Evolutionary conservation across 169 alveolate genomes (phyloP), one percentile per base, ranked within the genome.

Genomic region (Plasmodium adleri): DNA sequence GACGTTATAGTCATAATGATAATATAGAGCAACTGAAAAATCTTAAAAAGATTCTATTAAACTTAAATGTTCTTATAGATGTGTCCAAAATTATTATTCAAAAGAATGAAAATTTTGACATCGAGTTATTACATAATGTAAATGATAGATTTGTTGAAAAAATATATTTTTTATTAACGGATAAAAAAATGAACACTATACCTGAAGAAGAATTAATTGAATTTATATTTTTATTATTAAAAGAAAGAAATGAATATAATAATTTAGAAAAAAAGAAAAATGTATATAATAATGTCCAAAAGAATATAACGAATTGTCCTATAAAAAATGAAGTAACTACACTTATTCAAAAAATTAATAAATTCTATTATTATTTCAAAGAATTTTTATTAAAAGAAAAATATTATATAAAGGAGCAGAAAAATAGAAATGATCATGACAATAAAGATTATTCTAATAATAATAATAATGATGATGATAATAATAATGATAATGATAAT

Each of bases 101-200:
- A 15, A 60, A 56, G 2, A 68, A 80, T 56, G 90, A 80, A 8
- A 15, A 67, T 66, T 80, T 80, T 49, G 90, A 67, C 32, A 54
- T 80, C 2, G 63, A 56, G 20, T 68, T 80, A 47, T 67, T 80
- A 67, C 66, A 80, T 59, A 80, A 80, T 59, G 80, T 80, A 28
- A 80, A 52, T 26, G 83, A 80, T 68, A 43, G 80, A 17, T 80
- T 80, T 59, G 90, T 80, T 9, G 83, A 80, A 67, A 80, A 67
- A 71, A 67, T 72, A 66, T 54, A 56, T 15, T 56, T 66, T 39
- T 56, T 80, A 28, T 52, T 80, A 28, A 3, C 22, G 6, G 80
- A 80, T 52, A 45, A 68, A 47, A 62, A 72, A 54, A 54, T 15
- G 13, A 80, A 67, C 52, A 56, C 13, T 12, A 67, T 80, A 32